Evolutionary conservation across 2,329 filamentous ascomycete species (phyloP).

Genomic region (Scedosporium minutisporum): DNA sequence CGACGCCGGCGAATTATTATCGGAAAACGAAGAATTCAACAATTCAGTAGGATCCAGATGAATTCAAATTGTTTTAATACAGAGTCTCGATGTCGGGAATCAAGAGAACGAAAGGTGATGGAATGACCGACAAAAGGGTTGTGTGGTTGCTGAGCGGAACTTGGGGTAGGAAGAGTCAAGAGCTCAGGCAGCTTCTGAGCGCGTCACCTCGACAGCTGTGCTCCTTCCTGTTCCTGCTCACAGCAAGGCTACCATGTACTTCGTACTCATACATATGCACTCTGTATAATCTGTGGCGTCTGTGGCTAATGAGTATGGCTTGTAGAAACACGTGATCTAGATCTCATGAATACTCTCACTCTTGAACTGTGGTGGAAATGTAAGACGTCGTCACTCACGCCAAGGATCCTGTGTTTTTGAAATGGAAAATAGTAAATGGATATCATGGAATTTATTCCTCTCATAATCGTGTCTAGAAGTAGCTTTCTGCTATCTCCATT

Average conservation of each 20-base stretch:
- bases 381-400: too few relatives aligned
- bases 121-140: constrained; percentile 5
- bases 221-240: background rate
- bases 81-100: background rate
- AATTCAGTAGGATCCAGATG: background rate
- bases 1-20: background rate
- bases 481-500: background rate
- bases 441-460: too few relatives aligned
- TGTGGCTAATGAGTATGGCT: background rate
- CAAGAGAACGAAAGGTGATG: background rate
- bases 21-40: background rate
- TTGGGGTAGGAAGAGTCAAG: constrained; percentile 11
- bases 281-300: background rate
- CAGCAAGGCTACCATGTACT: constrained; percentile 5
- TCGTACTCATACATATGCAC: background rate
- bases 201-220: constrained; percentile 23
- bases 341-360: background rate
- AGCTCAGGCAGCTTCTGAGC: constrained; percentile 34
- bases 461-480: too few relatives aligned
- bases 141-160: constrained; percentile 11
- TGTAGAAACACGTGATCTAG: background rate
- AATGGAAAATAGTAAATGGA: too few relatives aligned
- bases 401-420: too few relatives aligned
- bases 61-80: background rate
- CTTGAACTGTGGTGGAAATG: too few relatives aligned